Base-by-base conservation (phyloP, 2,329 filamentous ascomycete genomes). In the Fusarium nematophilum region DNA sequence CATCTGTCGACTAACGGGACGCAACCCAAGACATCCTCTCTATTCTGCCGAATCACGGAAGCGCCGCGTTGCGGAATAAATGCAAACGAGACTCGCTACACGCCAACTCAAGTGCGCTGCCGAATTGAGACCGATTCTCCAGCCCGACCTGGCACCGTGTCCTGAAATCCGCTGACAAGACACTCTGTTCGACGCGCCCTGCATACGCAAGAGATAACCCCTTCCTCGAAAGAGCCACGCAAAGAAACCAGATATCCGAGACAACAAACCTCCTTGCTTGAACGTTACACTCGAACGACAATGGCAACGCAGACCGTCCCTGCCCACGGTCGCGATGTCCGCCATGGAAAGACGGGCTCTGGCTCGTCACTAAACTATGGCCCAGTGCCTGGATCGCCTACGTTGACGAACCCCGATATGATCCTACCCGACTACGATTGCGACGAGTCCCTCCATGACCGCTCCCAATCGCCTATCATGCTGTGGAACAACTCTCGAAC, bases 391-490 rank as follows among this genome's bases (percentile, higher is more conserved):
- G 87, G 86, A 10, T 96, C 92, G 56, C 93, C 93, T 39, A 96
- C 93, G 3, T 80, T 97, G 69, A 96, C 92, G 51, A 96, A 97
- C 75, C 92, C 93, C 46, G 93, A 96, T 74, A 93, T 97, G 92
- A 96, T 97, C 69, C 80, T 97, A 46, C 93, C 93, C 57, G 88
- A 90, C 72, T 87, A 89, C 70, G 85, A 87, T 63, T 83, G 82
- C 73, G 72, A 84, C 73, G 76, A 83, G 70, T 79, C 82, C 72
- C 78, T 82, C 71, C 76, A 85, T 73, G 70, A 79, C 69, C 75
- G 77, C 70, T 78, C 83, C 53, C 81, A 82, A 57, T 80, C 83
- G 68, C 77, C 80, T 25, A 68, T 85, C n/a, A 76, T 74, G 63
- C 77, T 81, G 73, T 85, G 83, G 84, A 81, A 81, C 60, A 79